phyloP scores from a whole-genome alignment of 192 early-diverging fungal genomes.

The Linnemannia exigua region DNA sequence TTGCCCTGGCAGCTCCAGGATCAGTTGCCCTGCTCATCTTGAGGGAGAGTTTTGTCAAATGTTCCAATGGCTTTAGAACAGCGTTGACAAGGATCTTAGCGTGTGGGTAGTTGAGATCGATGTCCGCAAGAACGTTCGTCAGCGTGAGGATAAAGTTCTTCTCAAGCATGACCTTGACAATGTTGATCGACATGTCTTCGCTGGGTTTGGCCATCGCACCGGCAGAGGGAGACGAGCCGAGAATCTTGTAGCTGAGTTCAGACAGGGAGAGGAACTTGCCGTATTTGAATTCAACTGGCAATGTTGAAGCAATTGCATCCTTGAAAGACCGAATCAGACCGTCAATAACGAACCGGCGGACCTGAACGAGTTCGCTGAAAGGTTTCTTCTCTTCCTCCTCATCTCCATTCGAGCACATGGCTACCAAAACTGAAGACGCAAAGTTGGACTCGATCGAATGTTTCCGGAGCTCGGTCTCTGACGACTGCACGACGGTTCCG shows the following conservation, averaged over 20 bases:
- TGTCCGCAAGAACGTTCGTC: constrained; percentile 83
- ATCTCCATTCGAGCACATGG: constrained; percentile 64
- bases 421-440: constrained; percentile 76
- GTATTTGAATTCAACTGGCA: constrained; percentile 71
- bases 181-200: constrained; percentile 72
- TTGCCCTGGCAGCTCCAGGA: constrained; percentile 51
- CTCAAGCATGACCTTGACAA: constrained; percentile 89
- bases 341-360: constrained; percentile 79
- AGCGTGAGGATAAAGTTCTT: constrained; percentile 86
- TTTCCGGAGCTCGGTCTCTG: constrained; percentile 65
- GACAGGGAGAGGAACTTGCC: constrained; percentile 76
- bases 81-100: constrained; percentile 80
- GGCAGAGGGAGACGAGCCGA: constrained; percentile 64
- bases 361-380: constrained; percentile 69
- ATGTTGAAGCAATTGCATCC: constrained; percentile 67
- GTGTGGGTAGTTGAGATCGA: constrained; percentile 93
- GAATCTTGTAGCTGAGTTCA: constrained; percentile 76
- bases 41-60: constrained; percentile 89
- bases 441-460: constrained; percentile 76
- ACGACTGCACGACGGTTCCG: constrained; percentile 56
- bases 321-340: constrained; percentile 72
- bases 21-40: constrained; percentile 83
- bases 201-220: constrained; percentile 38
- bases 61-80: constrained; percentile 91
- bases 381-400: constrained; percentile 65